Base-by-base conservation (phyloP, 345 rosid species). In the Rhodamnia rubescens region DNA sequence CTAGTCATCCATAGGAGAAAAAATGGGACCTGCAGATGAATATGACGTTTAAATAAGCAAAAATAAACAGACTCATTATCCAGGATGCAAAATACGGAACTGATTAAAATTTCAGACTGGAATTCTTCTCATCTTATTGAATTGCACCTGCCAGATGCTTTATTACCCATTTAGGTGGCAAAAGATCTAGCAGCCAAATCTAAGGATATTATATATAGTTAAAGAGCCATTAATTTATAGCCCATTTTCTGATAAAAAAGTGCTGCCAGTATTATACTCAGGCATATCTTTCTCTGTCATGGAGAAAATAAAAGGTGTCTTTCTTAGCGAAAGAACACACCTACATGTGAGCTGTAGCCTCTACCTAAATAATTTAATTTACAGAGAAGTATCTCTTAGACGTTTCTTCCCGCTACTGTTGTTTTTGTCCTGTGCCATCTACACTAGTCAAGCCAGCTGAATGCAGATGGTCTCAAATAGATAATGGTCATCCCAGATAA, bases 1-100 rank as follows among this genome's bases (percentile, higher is more conserved):
- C 91, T 95, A 81, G 94, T 88, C 95, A 97, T 88, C 94, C 96
- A 93, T 88, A 95, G 87, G 90, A 97, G 83, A 89, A 95, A 94
- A 90, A 94, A 95, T 36, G 99, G 98, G 44, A 92, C 90, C 98
- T 97, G 92, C 85, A 90, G 74, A 85, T 74, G 58, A 49, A 52
- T 53, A 47, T 27, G 36, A 49, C 50, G 40, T 80, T 85, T 87
- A 85, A 18, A 53, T 21, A n/a, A 12, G 42, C 49, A 85, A 40
- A 53, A 64, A 27, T 29, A 36, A 51, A 74, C 50, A 80, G 13
- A 49, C n/a, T 44, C 27, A 84, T 40, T 29, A 10, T 53, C 40
- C 40, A 82, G 18, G 13, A 51, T 56, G 69, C 27, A 81, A 36
- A 47, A 52, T 74, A 36, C 8, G 24, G 47, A 69, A 69, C 78